A percentile compares a stretch with the other conserved stretches of the same genome.
phyloP scores from a whole-genome alignment of 1,139 yeast species.

The Suhomyces ambrosiae region DNA sequence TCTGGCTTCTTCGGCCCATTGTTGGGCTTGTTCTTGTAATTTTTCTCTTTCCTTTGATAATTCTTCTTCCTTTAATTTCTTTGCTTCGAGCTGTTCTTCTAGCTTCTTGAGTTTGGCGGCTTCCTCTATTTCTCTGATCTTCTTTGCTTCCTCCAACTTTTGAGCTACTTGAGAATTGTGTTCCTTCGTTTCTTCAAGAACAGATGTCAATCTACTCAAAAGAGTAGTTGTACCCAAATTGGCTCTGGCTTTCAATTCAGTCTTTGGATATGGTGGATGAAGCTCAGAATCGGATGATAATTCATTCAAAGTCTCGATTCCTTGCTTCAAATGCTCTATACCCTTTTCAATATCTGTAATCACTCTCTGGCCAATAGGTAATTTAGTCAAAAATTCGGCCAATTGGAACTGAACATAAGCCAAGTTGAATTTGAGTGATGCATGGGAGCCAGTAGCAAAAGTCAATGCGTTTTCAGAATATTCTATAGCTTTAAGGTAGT shows the following conservation, averaged over 20 bases:
- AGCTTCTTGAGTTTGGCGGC: constrained; percentile 40
- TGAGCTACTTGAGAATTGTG: constrained; percentile 60
- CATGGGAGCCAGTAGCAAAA: constrained; percentile 34
- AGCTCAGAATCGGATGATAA: constrained; percentile 56
- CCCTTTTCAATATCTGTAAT: constrained; percentile 64
- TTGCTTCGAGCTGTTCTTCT: constrained; percentile 43
- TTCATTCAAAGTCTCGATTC: constrained; percentile 60
- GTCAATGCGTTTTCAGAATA: constrained; percentile 62
- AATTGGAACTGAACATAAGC: constrained; percentile 86
- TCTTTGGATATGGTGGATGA: constrained; percentile 73
- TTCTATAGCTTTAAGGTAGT: constrained; percentile 62
- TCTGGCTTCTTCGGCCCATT: constrained; percentile 70
- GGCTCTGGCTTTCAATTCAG: constrained; percentile 83
- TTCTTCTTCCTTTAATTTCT: constrained; percentile 50
- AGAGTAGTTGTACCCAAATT: constrained; percentile 79
- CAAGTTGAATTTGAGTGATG: constrained; percentile 69
- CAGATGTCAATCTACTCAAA: constrained; percentile 67
- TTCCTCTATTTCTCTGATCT: constrained; percentile 60
- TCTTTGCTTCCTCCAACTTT: constrained; percentile 74
- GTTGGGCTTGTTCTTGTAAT: constrained; percentile 79
- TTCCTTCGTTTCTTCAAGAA: constrained; percentile 71
- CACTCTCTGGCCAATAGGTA: constrained; percentile 61
- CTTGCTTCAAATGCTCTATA: constrained; percentile 59
- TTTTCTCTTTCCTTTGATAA: constrained; percentile 68
- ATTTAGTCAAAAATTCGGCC: constrained; percentile 77